A percentile compares a stretch with the other conserved stretches of the same genome.
Evolutionary conservation across 345 rosid species (phyloP).

Genomic region (Cardamine chenopodiifolia): DNA sequence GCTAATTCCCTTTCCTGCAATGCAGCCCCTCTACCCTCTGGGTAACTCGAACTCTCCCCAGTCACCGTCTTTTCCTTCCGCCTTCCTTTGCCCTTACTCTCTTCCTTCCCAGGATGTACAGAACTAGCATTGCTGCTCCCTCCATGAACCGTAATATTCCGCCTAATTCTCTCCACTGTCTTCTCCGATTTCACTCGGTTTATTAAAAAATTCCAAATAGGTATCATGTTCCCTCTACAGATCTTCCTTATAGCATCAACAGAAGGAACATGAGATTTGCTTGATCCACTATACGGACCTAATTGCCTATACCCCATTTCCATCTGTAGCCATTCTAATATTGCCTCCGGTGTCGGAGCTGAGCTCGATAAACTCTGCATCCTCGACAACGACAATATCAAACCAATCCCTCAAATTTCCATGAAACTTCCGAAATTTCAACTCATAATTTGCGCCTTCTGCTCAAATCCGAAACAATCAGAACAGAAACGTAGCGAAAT

Average conservation of each 20-base stretch:
- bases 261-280: conserved; percentile 66
- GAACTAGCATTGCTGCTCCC: conserved; percentile 43
- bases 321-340: conserved; percentile 80
- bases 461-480: conserved; percentile 4
- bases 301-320: conserved; percentile 87
- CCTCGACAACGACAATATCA: conserved; percentile 26
- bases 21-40: conserved; percentile 66
- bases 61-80: conserved; percentile 57
- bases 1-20: conserved; percentile 72
- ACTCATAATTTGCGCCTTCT: conserved; percentile 2
- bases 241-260: conserved; percentile 67
- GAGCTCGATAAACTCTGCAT: conserved; percentile 53
- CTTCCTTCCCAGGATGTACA: conserved; percentile 53
- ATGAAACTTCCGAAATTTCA: background rate
- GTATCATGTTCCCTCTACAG: conserved; percentile 87
- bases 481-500: background rate
- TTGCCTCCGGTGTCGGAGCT: conserved; percentile 69
- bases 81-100: conserved; percentile 56
- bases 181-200: conserved; percentile 86
- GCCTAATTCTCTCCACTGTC: conserved; percentile 73
- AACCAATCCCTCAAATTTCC: conserved; percentile 14
- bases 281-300: conserved; percentile 63
- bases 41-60: conserved; percentile 43
- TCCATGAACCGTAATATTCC: conserved; percentile 78
- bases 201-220: conserved; percentile 66